Evolutionary conservation across 257 asterid genomes (phyloP), one percentile per base, ranked within the genome.

Genomic region (Plantago ovata): DNA sequence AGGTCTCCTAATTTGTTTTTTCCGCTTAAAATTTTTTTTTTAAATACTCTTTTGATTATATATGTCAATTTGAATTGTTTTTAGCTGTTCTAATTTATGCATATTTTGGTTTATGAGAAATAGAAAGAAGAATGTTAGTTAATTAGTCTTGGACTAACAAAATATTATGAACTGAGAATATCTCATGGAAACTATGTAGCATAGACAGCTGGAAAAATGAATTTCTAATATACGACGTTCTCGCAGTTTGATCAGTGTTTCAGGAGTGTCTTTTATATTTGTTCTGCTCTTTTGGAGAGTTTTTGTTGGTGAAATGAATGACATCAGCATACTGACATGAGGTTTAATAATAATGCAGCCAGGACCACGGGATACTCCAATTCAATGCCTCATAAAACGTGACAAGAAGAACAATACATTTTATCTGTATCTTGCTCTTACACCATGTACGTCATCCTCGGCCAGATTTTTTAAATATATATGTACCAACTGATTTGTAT

Each of bases 361-460:
- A 16, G 98, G 96, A 69, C 96, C 95, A 32, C 79, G 88, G 3
- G 96, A 85, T 24, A 36, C 75, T 68, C 94, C 95, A 2, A 69
- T 77, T 77, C 90, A 88, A 54, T 92, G 98, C 73, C 72, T 92
- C 48, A 88, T 92, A 64, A 85, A 81, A 61, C 98, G 98, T 9
- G 94, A 92, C 91, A 88, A 92, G 86, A 92, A 85, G 85, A 92
- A 65, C 9, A 78, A 83, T 1, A 69, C 79, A 23, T 92, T 92
- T 77, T 73, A 75, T 73, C 96, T 88, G 43, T 85, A 88, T 65
- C 85, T 92, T 44, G 94, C 93, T 56, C 93, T 85, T 72, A 56
- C 98, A 63, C 84, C 90, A 44, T 79, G 98, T 88, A 72, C 77
- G 98, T 71, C 11, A 21, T 58, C 63, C 20, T 64, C 28, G 48